A percentile compares a stretch with the other conserved stretches of the same genome.
phyloP scores from a whole-genome alignment of 441 rosid genomes.

The Adansonia grandidieri region DNA sequence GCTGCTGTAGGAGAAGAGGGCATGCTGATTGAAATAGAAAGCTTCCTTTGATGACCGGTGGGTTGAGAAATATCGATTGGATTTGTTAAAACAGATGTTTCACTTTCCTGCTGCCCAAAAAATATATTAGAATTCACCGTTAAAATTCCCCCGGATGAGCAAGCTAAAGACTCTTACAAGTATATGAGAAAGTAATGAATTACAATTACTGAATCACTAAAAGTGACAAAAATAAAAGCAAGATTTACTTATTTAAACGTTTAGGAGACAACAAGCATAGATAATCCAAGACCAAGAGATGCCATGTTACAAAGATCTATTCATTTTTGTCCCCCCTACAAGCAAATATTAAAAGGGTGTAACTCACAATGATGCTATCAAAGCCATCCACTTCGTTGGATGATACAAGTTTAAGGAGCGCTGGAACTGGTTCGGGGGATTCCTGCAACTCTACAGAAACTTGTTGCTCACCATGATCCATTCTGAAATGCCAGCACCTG shows the following conservation, averaged over 20 bases:
- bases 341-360: neutral
- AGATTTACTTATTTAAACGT: neutral
- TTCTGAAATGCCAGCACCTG: neutral
- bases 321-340: neutral
- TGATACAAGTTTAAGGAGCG: neutral
- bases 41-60: conserved; percentile 31
- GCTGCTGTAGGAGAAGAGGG: conserved; percentile 46
- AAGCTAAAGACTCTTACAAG: neutral
- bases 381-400: neutral
- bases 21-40: conserved; percentile 60
- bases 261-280: no score
- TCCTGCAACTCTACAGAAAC: neutral
- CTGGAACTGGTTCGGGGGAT: neutral
- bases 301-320: neutral
- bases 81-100: conserved; percentile 23
- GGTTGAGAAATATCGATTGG: conserved; percentile 9
- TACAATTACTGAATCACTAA: neutral
- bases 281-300: neutral
- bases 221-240: neutral
- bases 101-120: conserved; percentile 14
- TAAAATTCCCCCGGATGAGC: no score
- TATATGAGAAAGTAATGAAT: neutral
- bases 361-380: conserved; percentile 29
- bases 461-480: neutral
- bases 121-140: neutral